Percentiles rank a stretch among this genome's conserved stretches.
Conservation (phyloP, 2,329 filamentous ascomycete species). For the Beauveria sp. region DNA sequence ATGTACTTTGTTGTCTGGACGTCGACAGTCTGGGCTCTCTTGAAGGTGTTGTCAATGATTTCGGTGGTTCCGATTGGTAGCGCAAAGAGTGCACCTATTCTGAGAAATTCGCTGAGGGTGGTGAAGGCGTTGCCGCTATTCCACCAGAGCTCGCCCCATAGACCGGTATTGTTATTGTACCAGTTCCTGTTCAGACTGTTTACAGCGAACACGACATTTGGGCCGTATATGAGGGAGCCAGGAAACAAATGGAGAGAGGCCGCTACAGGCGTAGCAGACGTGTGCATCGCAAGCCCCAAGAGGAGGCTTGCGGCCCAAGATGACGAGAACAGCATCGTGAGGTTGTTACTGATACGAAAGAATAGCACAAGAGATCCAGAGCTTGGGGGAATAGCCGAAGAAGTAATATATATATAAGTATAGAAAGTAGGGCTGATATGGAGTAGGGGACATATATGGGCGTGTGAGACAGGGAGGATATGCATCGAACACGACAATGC, state of each 20-base stretch:
- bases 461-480: slow-evolving; percentile 1
- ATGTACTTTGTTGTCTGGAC: slow-evolving; percentile 33
- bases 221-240: slow-evolving; percentile 23
- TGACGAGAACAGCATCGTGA: background rate
- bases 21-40: slow-evolving; percentile 33
- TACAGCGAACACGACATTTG: slow-evolving; percentile 26
- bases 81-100: slow-evolving; percentile 25
- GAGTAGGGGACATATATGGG: background rate
- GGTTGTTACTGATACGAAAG: background rate
- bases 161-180: slow-evolving; percentile 52
- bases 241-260: slow-evolving; percentile 10
- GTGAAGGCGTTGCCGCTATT: slow-evolving; percentile 63
- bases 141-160: slow-evolving; percentile 66
- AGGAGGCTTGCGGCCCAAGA: background rate
- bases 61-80: slow-evolving; percentile 31
- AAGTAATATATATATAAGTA: background rate
- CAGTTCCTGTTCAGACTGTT: slow-evolving; percentile 45
- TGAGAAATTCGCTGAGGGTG: slow-evolving; percentile 48
- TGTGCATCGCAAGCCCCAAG: background rate
- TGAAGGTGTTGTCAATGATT: slow-evolving; percentile 38
- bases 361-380: background rate
- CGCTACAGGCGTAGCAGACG: background rate
- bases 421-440: background rate
- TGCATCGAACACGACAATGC: background rate
- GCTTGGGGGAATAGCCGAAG: background rate